Evolutionary conservation across 2,329 filamentous ascomycete genomes (phyloP).

Genomic region (Xylariaceae sp.): DNA sequence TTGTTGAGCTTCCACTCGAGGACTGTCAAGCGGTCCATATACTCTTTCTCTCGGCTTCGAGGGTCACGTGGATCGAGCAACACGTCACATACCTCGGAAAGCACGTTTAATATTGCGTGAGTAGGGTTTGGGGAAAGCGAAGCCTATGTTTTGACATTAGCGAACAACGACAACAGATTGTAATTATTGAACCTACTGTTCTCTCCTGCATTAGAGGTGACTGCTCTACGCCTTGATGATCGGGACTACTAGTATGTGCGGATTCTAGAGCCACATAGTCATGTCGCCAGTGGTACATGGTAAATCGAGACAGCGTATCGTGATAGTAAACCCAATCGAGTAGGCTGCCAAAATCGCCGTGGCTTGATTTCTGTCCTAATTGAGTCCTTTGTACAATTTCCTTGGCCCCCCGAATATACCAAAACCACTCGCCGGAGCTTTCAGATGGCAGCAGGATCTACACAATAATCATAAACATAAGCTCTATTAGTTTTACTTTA

Average conservation of each 20-base stretch:
- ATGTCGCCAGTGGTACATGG: constrained; percentile 36
- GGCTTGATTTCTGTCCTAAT: constrained; percentile 12
- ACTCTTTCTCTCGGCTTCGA: constrained; percentile 17
- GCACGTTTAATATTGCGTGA: constrained; percentile 29
- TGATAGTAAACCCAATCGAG: constrained; percentile 42
- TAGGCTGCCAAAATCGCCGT: constrained; percentile 22
- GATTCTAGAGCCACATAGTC: constrained; percentile 6
- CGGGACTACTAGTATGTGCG: not conserved
- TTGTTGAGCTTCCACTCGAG: constrained; percentile 24
- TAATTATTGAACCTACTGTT: constrained; percentile 10
- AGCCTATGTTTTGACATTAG: constrained; percentile 6
- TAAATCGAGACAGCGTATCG: constrained; percentile 37
- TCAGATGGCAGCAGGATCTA: constrained; percentile 34
- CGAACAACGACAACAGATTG: not conserved
- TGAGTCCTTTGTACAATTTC: constrained; percentile 17
- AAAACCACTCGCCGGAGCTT: constrained; percentile 38
- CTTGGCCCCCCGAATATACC: constrained; percentile 36
- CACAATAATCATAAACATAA: not conserved
- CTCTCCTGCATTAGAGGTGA: constrained; percentile 1
- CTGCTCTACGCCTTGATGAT: not conserved
- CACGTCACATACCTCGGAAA: constrained; percentile 33
- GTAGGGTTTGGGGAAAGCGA: constrained; percentile 18
- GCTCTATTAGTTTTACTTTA: not conserved
- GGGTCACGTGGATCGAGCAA: constrained; percentile 32
- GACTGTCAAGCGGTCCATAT: constrained; percentile 21